Evolutionary conservation across 345 rosid species (phyloP).

Genomic region (Citrus maxima): DNA sequence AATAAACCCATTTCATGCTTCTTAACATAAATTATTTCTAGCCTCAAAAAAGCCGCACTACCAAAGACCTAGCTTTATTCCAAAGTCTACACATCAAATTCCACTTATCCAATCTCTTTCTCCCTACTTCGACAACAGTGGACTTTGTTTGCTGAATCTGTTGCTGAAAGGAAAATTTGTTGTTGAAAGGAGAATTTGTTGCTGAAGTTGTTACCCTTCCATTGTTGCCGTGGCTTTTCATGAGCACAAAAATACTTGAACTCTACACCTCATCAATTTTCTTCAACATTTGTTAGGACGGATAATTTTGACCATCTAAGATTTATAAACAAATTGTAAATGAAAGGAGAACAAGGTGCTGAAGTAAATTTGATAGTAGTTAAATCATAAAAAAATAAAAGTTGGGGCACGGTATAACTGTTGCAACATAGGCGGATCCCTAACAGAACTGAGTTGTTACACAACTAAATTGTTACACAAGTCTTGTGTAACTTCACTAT

Average conservation of each 20-base stretch:
- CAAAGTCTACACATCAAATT: slow-evolving; percentile 86
- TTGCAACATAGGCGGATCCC: too few relatives aligned
- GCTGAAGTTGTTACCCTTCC: slow-evolving; percentile 53
- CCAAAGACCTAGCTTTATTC: slow-evolving; percentile 59
- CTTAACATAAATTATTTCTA: slow-evolving; percentile 85
- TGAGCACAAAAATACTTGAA: slow-evolving; percentile 73
- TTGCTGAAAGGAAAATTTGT: too few relatives aligned
- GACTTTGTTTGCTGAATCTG: slow-evolving; percentile 69
- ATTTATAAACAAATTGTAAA: too few relatives aligned
- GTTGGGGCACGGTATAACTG: too few relatives aligned
- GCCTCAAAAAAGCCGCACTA: slow-evolving; percentile 92
- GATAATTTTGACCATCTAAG: too few relatives aligned
- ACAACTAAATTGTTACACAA: too few relatives aligned
- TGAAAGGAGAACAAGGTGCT: too few relatives aligned
- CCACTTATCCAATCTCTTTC: slow-evolving; percentile 90
- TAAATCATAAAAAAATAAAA: too few relatives aligned
- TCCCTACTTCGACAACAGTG: slow-evolving; percentile 53
- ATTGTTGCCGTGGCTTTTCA: slow-evolving; percentile 86
- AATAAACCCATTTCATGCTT: slow-evolving; percentile 57
- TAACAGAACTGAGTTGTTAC: too few relatives aligned
- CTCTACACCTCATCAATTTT: slow-evolving; percentile 60
- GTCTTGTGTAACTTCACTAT: too few relatives aligned
- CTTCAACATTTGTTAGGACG: slow-evolving; percentile 15
- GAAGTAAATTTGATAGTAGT: too few relatives aligned
- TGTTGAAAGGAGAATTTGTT: too few relatives aligned